These are phyloP conservation scores for Cytauxzoon felis DNA, from an alignment of 169 alveolate species.

Conservation along the genomic window DNA sequence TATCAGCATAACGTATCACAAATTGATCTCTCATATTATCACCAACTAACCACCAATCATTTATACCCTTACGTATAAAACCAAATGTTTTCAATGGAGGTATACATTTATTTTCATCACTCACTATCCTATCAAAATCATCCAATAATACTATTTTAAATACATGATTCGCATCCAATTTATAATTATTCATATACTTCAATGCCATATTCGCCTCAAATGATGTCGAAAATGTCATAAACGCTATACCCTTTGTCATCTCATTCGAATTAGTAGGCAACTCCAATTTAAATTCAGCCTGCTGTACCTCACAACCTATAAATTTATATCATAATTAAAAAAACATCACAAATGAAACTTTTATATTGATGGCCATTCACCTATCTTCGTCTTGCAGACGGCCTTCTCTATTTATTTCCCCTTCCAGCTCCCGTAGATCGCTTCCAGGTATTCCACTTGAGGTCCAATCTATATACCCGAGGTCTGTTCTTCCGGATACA, in stretches of 20 bases:
- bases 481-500: no score
- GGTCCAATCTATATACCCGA: no score
- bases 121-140: conserved; percentile 69
- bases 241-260: conserved; percentile 73
- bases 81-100: conserved; percentile 77
- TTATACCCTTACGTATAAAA: conserved; percentile 79
- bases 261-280: conserved; percentile 64
- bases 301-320: conserved; percentile 55
- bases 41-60: conserved; percentile 82
- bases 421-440: background rate
- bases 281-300: conserved; percentile 50
- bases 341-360: no score
- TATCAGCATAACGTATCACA: conserved; percentile 80
- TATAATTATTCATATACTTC: conserved; percentile 52
- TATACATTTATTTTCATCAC: conserved; percentile 66
- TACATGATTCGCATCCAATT: conserved; percentile 67
- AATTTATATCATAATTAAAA: no score
- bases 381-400: background rate
- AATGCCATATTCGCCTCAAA: conserved; percentile 73
- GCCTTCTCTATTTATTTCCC: background rate
- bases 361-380: no score
- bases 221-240: conserved; percentile 71
- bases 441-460: background rate
- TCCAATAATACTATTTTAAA: conserved; percentile 75
- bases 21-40: conserved; percentile 82